Base-by-base conservation (phyloP, 2,329 filamentous ascomycete species). In the Sphaerulina populicola region DNA sequence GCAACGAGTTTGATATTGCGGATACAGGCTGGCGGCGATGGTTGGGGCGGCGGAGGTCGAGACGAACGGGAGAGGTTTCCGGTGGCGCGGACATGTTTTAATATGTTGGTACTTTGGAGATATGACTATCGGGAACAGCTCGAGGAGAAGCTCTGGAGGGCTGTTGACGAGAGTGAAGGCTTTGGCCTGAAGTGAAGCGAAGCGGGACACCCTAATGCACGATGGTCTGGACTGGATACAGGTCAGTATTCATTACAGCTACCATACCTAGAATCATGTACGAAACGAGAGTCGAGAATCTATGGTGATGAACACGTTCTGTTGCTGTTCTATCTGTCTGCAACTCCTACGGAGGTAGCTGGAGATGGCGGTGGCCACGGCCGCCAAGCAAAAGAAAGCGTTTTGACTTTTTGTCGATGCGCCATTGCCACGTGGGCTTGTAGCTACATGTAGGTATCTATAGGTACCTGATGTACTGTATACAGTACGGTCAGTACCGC, bases 11-110 rank as follows among this genome's bases (percentile, higher is more conserved):
- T 95, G 47, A 77, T 83, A 6, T 86, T 96, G 56, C 82, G 84
- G 57, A 73, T 95, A 47, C 77, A 80, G 11, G 90, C 85, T 63
- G 75, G 90, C 0, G 88, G 88, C 0, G 64, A 65, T 53, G 65
- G 65, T 5, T 62, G 61, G 60, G 60, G 64, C 39, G 61, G 61
- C 23, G 63, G 62, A 4, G 62, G 59, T 7, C 49, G 54, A 0
- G 79, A 86, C 38, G 86, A 94, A 62, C 75, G 76, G 53, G 76
- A 79, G 35, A 77, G 89, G 56, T 94, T 85, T 65, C 90, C 90
- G 1, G 85, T 88, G 15, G 90, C 90, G 14, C 79, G 89, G 62
- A 96, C 90, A 6, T 96, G 90, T 68, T 96, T 96, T 71, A 95
- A 95, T 66, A 81, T 83, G 67, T 64, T 96, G 57, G 82, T 84